Conservation (phyloP, 495 filamentous ascomycete species). For the Pyrenopolyporus hunteri region DNA sequence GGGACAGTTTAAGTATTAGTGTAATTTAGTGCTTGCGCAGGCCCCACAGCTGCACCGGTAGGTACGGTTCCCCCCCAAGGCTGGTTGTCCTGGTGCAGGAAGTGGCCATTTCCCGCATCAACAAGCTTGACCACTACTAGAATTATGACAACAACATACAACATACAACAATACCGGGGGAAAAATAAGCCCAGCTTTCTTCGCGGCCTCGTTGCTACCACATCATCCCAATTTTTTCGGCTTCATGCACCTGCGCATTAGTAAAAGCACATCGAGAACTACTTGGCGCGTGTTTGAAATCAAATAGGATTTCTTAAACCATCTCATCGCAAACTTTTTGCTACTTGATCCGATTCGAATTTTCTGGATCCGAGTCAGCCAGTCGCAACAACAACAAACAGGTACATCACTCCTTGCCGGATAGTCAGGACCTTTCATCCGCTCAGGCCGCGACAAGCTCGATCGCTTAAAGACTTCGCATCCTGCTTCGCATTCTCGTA, state of each 20-base stretch:
- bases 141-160: slow-evolving; percentile 32
- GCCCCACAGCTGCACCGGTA: slow-evolving; percentile 14
- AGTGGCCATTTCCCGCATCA: slow-evolving; percentile 35
- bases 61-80: slow-evolving; percentile 4
- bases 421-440: slow-evolving; percentile 13
- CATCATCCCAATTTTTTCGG: not conserved
- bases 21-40: slow-evolving; percentile 16
- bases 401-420: slow-evolving; percentile 1
- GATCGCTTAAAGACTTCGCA: not conserved
- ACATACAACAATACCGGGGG: not conserved
- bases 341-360: slow-evolving; percentile 19
- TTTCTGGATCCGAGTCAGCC: slow-evolving; percentile 18
- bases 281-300: slow-evolving; percentile 1
- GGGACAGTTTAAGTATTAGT: not conserved
- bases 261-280: not conserved
- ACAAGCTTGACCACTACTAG: slow-evolving; percentile 16
- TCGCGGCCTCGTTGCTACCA: not conserved
- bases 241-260: slow-evolving; percentile 9
- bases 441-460: slow-evolving; percentile 5
- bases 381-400: not conserved
- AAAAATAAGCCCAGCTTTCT: not conserved
- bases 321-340: slow-evolving; percentile 19
- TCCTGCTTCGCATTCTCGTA: not conserved
- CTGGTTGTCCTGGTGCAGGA: slow-evolving; percentile 37
- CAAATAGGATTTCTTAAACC: slow-evolving; percentile 15